A percentile compares a stretch with the other conserved stretches of the same genome.
Evolutionary conservation across 345 rosid species (phyloP).

Genomic region (Acer campestre): DNA sequence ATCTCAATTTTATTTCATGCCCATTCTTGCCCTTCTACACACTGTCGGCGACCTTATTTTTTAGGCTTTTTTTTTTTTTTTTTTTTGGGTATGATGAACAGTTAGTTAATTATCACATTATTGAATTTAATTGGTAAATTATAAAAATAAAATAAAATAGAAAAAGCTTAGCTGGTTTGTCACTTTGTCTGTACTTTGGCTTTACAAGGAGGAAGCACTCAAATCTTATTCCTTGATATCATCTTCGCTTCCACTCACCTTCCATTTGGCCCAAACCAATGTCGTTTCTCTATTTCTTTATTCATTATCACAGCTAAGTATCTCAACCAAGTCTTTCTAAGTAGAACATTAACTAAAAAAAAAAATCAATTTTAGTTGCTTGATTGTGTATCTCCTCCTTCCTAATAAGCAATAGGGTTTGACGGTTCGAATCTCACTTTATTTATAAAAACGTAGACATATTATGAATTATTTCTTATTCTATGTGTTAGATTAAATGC

Average conservation of each 20-base stretch:
- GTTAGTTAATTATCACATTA: neutral
- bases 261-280: slow-evolving; percentile 48
- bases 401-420: no score
- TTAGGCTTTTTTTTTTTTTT: neutral
- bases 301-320: slow-evolving; percentile 13
- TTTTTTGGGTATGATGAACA: neutral
- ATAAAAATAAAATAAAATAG: no score
- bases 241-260: slow-evolving; percentile 52
- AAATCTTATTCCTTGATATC: slow-evolving; percentile 42
- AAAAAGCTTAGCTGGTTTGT: slow-evolving; percentile 58
- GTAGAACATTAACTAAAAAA: no score
- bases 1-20: neutral
- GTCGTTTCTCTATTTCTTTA: slow-evolving; percentile 29
- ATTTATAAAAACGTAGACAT: no score
- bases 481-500: no score
- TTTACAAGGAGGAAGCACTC: slow-evolving; percentile 38
- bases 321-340: neutral
- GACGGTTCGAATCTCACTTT: no score
- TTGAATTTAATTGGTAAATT: neutral
- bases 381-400: no score
- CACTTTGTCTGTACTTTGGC: slow-evolving; percentile 46
- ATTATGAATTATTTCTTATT: no score
- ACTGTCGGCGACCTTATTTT: slow-evolving; percentile 42
- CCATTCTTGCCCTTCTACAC: slow-evolving; percentile 6
- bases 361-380: no score